Evolutionary conservation across 129 eudicot species (phyloP), one percentile per base, ranked within the genome.

Genomic region (Helichrysum umbraculigerum): DNA sequence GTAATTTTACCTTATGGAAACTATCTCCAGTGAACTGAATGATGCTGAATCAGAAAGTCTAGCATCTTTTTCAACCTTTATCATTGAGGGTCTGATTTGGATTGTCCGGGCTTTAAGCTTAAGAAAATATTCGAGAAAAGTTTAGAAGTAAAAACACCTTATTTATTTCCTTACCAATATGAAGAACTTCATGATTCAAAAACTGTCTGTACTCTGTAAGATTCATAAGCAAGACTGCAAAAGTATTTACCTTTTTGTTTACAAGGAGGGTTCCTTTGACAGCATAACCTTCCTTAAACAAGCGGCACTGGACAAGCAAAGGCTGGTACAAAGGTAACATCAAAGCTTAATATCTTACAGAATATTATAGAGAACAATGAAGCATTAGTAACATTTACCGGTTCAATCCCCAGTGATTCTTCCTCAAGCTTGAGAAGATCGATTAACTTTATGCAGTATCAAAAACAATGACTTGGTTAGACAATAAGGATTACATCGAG

Each of bases 221-320:
- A 63, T 28, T 54, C 34, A 64, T 16, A 39, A 76, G 65, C 21
- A 30, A 33, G 71, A 20, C 22, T 25, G 22, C 68, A 69, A 30
- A 22, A 50, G 41, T 4, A 32, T 16, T 22, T 66, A 93, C 98
- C 97, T 87, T 87, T 84, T 41, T 87, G 75, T 93, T 93, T 5
- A 93, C 79, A 37, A 93, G 91, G 54, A 93, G 89, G 30, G 98
- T 93, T 74, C 98, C 98, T 73, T 93, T 93, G 39, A 88, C 88
- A 71, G 98, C 98, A 64, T 16, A 41, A 15, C 98, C 97, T 8
- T 90, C 79, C 67, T 88, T 29, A 72, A 88, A 93, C 70, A 93
- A 37, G 39, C 97, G 92, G 52, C 92, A 87, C 68, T 93, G 98
- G 33, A 88, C 87, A 85, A 90, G 80, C 80, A 90, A 82, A 70